These are phyloP conservation scores for Bryoglossum gracile DNA, from an alignment of 495 filamentous ascomycete genomes.

Conservation along the genomic window DNA sequence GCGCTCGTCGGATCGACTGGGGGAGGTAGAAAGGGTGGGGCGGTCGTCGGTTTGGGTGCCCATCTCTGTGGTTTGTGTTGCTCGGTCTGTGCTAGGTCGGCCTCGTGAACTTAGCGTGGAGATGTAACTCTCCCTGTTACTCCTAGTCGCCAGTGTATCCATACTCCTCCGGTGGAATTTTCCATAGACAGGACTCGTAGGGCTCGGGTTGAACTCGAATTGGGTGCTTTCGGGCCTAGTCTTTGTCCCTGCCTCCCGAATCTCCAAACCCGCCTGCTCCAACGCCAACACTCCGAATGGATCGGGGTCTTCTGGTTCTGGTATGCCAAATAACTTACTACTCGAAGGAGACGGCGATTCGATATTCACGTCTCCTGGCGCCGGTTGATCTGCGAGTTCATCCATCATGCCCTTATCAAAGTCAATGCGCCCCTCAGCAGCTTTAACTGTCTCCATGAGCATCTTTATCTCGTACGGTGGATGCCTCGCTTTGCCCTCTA, in stretches of 20 bases:
- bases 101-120: slow-evolving; percentile 35
- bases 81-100: slow-evolving; percentile 46
- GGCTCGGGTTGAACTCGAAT: slow-evolving; percentile 74
- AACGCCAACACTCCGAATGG: slow-evolving; percentile 83
- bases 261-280: slow-evolving; percentile 76
- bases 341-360: slow-evolving; percentile 34
- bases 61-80: slow-evolving; percentile 53
- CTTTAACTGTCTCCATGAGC: slow-evolving; percentile 73
- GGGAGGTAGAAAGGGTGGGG: slow-evolving; percentile 39
- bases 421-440: slow-evolving; percentile 71
- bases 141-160: slow-evolving; percentile 51
- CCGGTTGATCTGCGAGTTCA: slow-evolving; percentile 46
- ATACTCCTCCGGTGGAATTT: slow-evolving; percentile 62
- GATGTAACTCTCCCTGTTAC: slow-evolving; percentile 61
- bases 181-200: slow-evolving; percentile 66
- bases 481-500: slow-evolving; percentile 69
- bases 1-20: slow-evolving; percentile 30
- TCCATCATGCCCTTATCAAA: slow-evolving; percentile 53
- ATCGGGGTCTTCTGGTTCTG: slow-evolving; percentile 71
- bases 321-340: slow-evolving; percentile 58
- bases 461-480: slow-evolving; percentile 56
- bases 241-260: slow-evolving; percentile 74
- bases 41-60: slow-evolving; percentile 44
- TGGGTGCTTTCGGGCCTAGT: slow-evolving; percentile 60
- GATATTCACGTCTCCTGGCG: slow-evolving; percentile 67